Percentiles rank a stretch among this genome's conserved stretches.
Evolutionary conservation across 2,329 filamentous ascomycete species (phyloP).

Genomic region (Helotiales sp.): DNA sequence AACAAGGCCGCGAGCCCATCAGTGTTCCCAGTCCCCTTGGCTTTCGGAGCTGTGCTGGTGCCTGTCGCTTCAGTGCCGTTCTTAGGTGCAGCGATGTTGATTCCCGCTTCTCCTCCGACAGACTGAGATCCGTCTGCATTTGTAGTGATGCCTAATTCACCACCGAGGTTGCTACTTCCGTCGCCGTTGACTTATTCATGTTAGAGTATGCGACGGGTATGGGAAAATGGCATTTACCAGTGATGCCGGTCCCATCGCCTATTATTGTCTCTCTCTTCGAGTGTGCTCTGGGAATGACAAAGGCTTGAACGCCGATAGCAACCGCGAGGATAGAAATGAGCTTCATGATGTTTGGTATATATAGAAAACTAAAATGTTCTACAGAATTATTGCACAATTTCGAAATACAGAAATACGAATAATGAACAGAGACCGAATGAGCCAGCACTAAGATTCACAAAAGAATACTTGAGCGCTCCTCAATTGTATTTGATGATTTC

Average conservation of each 20-base stretch:
- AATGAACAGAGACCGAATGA: background rate
- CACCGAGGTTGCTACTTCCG: constrained; percentile 14
- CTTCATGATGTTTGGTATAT: background rate
- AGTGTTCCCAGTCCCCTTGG: background rate
- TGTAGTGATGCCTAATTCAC: constrained; percentile 14
- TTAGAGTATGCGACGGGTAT: background rate
- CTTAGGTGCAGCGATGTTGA: constrained; percentile 6
- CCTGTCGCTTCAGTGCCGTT: background rate
- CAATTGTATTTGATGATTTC: background rate
- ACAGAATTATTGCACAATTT: background rate
- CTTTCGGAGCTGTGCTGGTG: background rate
- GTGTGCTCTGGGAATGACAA: background rate
- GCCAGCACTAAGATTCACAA: background rate
- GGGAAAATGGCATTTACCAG: background rate
- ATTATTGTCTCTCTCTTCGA: background rate
- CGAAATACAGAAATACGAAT: background rate
- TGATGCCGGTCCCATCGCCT: background rate
- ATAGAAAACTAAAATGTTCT: background rate
- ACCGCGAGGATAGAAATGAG: background rate
- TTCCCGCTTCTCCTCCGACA: constrained; percentile 11
- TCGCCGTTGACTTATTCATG: constrained; percentile 23
- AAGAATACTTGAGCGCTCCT: background rate
- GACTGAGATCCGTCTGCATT: constrained; percentile 11
- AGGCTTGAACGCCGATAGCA: background rate
- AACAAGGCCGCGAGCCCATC: constrained; percentile 4